Evolutionary conservation across 2,329 filamentous ascomycete species (phyloP).

Genomic region (Colletotrichum destructivum): DNA sequence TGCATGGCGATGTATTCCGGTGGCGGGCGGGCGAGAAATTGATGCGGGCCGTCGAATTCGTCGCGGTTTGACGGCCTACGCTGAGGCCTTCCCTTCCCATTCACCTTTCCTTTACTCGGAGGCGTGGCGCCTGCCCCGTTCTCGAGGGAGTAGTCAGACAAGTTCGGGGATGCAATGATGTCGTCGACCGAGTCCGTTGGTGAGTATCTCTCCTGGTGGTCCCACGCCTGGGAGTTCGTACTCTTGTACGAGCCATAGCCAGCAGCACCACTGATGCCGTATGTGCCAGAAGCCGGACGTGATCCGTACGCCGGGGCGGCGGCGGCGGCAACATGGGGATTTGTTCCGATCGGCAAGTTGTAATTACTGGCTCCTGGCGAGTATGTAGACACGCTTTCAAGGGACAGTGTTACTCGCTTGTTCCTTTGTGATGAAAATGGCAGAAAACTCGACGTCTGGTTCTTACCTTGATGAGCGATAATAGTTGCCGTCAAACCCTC

Average conservation of each 20-base stretch:
- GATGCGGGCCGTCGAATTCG: conserved; percentile 90
- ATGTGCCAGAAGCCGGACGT: conserved; percentile 59
- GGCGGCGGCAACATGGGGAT: conserved; percentile 55
- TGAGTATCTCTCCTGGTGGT: conserved; percentile 66
- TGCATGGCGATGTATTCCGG: conserved; percentile 81
- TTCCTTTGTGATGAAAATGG: conserved; percentile 27
- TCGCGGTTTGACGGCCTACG: conserved; percentile 85
- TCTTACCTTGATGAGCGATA: conserved; percentile 58
- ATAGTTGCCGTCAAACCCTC: conserved; percentile 54
- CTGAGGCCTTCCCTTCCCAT: conserved; percentile 68
- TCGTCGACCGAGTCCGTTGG: conserved; percentile 73
- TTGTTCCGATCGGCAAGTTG: conserved; percentile 51
- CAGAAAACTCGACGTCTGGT: conserved; percentile 28
- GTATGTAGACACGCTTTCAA: conserved; percentile 60
- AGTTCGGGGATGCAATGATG: conserved; percentile 69
- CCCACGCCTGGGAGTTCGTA: conserved; percentile 62
- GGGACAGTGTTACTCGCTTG: conserved; percentile 52
- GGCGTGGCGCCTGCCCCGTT: conserved; percentile 59
- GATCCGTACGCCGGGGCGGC: conserved; percentile 56
- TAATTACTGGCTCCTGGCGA: conserved; percentile 51
- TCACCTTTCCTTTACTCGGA: conserved; percentile 61
- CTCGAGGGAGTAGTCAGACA: conserved; percentile 74
- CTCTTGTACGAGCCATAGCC: conserved; percentile 58
- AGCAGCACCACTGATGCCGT: conserved; percentile 48
- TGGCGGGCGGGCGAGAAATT: conserved; percentile 82